Evolutionary conservation across 2,329 filamentous ascomycete species (phyloP).

Genomic region (Apiospora pterosperma): DNA sequence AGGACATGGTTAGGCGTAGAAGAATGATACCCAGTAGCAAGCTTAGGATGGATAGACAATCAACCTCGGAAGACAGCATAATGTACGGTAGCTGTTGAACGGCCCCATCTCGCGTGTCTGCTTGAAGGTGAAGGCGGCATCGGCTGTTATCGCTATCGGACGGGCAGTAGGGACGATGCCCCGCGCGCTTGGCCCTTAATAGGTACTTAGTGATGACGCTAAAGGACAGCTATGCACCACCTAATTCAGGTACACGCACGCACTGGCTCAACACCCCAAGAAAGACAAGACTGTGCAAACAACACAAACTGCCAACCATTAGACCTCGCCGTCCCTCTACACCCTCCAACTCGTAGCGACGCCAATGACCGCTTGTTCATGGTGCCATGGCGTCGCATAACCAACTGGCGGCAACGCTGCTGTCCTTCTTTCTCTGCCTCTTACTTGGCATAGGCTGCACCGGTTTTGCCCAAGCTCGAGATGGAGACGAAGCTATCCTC

Average conservation of each 20-base stretch:
- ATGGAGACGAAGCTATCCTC: conserved; percentile 33
- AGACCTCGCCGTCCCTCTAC: neutral
- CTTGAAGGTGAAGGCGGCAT: too few species aligned
- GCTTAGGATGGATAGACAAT: neutral
- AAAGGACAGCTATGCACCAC: neutral
- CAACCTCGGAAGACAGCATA: neutral
- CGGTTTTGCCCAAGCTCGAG: conserved; percentile 21
- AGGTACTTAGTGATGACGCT: neutral
- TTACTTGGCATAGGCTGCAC: conserved; percentile 11
- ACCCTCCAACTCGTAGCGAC: neutral
- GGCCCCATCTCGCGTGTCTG: neutral
- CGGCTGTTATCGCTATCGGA: neutral
- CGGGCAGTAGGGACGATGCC: neutral
- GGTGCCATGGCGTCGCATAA: conserved; percentile 21
- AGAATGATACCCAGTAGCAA: neutral
- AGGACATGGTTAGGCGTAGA: conserved; percentile 13
- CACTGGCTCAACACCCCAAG: too few species aligned
- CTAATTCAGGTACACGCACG: neutral
- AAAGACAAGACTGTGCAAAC: neutral
- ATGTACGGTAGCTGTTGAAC: neutral
- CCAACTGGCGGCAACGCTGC: conserved; percentile 27
- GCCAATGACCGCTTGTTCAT: neutral
- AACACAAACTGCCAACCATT: neutral
- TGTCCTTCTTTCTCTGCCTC: conserved; percentile 23
- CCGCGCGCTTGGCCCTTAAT: neutral